These are phyloP conservation scores for Phaffia australis DNA, from an alignment of 768 basidiomycete species.

Conservation along the genomic window DNA sequence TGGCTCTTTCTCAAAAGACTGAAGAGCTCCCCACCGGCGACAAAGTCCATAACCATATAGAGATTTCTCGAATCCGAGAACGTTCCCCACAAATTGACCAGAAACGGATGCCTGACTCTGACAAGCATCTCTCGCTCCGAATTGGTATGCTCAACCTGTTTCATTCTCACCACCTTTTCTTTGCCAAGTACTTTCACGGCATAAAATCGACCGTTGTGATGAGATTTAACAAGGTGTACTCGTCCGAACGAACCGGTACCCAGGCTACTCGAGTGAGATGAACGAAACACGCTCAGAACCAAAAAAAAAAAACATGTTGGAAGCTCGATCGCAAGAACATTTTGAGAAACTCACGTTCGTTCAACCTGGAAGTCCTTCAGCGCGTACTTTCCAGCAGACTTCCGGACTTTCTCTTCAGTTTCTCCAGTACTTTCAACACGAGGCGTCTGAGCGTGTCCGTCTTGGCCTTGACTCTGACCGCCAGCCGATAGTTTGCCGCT, in stretches of 20 bases:
- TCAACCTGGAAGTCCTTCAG: constrained; percentile 25
- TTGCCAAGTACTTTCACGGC: constrained; percentile 92
- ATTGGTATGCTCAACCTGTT: constrained; percentile 41
- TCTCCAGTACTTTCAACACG: neutral
- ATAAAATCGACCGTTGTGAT: constrained; percentile 89
- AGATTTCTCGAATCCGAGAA: constrained; percentile 39
- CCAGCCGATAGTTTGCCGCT: too few species aligned
- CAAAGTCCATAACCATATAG: constrained; percentile 42
- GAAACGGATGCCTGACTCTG: constrained; percentile 46
- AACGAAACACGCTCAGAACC: neutral
- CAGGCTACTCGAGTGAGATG: neutral
- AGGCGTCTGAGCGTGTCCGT: neutral
- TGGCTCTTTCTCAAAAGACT: constrained; percentile 82
- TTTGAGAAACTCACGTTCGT: constrained; percentile 18
- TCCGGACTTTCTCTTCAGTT: constrained; percentile 17
- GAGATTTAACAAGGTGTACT: constrained; percentile 43
- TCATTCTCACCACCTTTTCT: constrained; percentile 68
- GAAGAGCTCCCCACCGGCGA: constrained; percentile 46
- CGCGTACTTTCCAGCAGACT: constrained; percentile 27
- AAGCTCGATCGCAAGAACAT: neutral
- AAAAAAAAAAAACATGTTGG: neutral
- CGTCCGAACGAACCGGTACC: constrained; percentile 27
- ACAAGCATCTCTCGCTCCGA: constrained; percentile 41
- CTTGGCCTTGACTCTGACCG: neutral
- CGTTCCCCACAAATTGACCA: constrained; percentile 90